phyloP scores from a whole-genome alignment of 192 early-diverging fungal species.

The Funneliformis geosporum region DNA sequence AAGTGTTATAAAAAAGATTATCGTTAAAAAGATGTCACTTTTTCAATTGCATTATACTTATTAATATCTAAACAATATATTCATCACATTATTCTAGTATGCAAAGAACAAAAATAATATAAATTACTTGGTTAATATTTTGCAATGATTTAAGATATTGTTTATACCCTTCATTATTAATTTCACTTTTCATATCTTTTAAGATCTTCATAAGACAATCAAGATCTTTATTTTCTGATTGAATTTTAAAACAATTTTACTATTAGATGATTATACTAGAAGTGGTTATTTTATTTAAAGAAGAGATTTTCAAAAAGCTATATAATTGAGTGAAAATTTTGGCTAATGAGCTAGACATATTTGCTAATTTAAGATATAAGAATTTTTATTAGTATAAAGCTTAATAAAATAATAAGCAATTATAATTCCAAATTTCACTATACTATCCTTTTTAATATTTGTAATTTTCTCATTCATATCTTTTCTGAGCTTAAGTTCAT shows the following conservation, averaged over 20 bases:
- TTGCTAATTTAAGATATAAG: too few relatives aligned
- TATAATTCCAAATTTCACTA: too few relatives aligned
- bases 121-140: conserved; percentile 12
- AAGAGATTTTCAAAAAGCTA: too few relatives aligned
- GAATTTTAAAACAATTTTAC: not conserved
- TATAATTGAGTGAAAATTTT: too few relatives aligned
- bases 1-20: conserved; percentile 16
- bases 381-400: too few relatives aligned
- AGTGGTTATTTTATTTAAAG: too few relatives aligned
- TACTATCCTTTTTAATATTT: too few relatives aligned
- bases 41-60: conserved; percentile 11
- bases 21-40: not conserved
- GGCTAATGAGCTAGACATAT: too few relatives aligned
- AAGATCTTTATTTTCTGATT: not conserved
- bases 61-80: not conserved
- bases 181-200: conserved; percentile 5
- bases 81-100: not conserved
- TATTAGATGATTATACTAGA: too few relatives aligned
- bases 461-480: too few relatives aligned
- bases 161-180: not conserved
- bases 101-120: conserved; percentile 1
- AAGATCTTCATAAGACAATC: conserved; percentile 8
- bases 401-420: too few relatives aligned
- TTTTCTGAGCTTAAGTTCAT: too few relatives aligned
- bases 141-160: conserved; percentile 12